A percentile compares a stretch with the other conserved stretches of the same genome.
These are phyloP conservation scores for Rhizomucor pusillus DNA, from an alignment of 371 early-diverging fungal species.

Conservation along the genomic window DNA sequence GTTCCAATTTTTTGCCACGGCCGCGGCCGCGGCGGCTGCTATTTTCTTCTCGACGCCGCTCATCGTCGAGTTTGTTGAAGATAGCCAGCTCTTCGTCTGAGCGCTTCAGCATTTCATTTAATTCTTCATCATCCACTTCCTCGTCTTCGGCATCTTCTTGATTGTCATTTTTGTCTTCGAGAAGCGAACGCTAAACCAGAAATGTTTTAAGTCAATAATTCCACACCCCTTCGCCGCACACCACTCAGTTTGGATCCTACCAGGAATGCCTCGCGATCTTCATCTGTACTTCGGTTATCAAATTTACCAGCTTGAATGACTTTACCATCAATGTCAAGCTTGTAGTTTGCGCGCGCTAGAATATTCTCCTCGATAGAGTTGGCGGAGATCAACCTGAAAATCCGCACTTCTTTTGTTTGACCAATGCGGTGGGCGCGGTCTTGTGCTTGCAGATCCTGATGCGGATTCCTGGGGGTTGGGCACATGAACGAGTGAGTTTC, in stretches of 20 bases:
- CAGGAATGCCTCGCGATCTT: constrained; percentile 89
- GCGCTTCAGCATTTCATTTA: constrained; percentile 84
- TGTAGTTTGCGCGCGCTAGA: constrained; percentile 91
- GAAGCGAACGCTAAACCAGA: constrained; percentile 13
- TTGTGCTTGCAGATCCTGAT: constrained; percentile 99
- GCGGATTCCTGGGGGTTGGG: constrained; percentile 86
- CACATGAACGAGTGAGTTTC: not conserved
- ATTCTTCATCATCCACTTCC: constrained; percentile 77
- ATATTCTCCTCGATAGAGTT: constrained; percentile 97
- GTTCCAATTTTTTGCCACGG: constrained; percentile 48
- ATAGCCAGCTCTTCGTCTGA: constrained; percentile 70
- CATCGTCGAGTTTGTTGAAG: constrained; percentile 72
- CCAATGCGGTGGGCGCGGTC: constrained; percentile 99
- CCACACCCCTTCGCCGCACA: not conserved
- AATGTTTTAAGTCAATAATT: not conserved
- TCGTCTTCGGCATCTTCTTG: constrained; percentile 55
- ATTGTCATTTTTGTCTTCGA: constrained; percentile 22
- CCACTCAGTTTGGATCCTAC: constrained; percentile 8
- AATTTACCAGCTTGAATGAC: constrained; percentile 99
- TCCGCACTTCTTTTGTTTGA: constrained; percentile 98
- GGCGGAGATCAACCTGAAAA: constrained; percentile 92
- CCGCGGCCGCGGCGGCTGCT: constrained; percentile 19
- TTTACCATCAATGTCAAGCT: constrained; percentile 96
- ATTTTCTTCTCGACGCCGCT: constrained; percentile 51
- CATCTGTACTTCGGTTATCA: constrained; percentile 92